These are phyloP conservation scores for Osmanthus fragrans DNA, from an alignment of 257 asterid genomes.

Conservation along the genomic window DNA sequence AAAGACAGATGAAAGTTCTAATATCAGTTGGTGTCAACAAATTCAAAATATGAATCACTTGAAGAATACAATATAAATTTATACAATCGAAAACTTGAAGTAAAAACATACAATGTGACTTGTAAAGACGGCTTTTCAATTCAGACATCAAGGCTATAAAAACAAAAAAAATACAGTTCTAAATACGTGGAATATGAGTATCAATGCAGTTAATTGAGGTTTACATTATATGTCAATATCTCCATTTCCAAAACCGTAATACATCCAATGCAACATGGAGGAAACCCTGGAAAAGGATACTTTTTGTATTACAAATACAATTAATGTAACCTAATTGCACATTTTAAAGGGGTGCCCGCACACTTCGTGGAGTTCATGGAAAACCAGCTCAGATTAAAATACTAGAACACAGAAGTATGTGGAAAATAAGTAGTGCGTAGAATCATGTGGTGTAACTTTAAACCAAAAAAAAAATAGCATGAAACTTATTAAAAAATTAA, in stretches of 20 bases:
- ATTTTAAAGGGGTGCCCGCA: neutral
- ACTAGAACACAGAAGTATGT: neutral
- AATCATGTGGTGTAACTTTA: neutral
- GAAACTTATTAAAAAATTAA: neutral
- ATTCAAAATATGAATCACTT: too few species aligned
- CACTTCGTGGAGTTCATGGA: neutral
- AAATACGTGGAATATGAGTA: neutral
- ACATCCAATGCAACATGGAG: neutral
- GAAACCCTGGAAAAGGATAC: neutral
- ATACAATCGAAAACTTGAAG: neutral
- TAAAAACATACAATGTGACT: neutral
- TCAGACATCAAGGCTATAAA: neutral
- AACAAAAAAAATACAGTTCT: neutral
- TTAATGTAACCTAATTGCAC: neutral
- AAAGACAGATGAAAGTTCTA: too few species aligned
- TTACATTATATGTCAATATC: neutral
- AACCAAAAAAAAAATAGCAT: too few species aligned
- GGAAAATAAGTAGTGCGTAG: neutral
- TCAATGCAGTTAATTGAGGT: neutral
- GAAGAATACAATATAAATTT: neutral
- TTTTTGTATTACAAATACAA: neutral
- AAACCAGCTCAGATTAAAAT: neutral
- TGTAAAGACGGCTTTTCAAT: neutral
- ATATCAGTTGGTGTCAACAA: too few species aligned
- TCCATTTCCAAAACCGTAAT: neutral